Evolutionary conservation across 495 filamentous ascomycete genomes (phyloP).

Genomic region (Beverwykella pulmonaria): DNA sequence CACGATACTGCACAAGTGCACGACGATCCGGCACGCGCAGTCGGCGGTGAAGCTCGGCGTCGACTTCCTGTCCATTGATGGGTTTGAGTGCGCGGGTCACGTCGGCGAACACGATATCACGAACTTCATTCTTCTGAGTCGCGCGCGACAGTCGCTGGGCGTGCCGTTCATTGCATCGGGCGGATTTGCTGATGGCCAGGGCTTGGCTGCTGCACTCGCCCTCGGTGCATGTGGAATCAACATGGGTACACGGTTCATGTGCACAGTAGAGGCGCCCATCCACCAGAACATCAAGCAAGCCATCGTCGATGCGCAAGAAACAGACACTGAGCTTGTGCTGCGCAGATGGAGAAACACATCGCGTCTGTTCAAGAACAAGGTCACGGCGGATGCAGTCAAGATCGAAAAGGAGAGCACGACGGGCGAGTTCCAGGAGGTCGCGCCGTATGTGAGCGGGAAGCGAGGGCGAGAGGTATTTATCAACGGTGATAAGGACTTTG

Average conservation of each 20-base stretch:
- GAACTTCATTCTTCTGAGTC: conserved; percentile 89
- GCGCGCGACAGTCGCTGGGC: conserved; percentile 80
- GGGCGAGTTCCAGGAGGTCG: conserved; percentile 90
- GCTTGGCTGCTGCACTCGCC: conserved; percentile 86
- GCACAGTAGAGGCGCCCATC: conserved; percentile 88
- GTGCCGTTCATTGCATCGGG: conserved; percentile 95
- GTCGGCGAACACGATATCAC: conserved; percentile 97
- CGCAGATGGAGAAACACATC: conserved; percentile 92
- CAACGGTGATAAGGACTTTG: conserved; percentile 87
- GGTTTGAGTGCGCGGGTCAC: conserved; percentile 96
- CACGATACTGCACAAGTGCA: conserved; percentile 95
- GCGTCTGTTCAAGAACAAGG: conserved; percentile 85
- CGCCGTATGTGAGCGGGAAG: conserved; percentile 88
- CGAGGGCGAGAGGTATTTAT: conserved; percentile 87
- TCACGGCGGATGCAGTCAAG: conserved; percentile 75
- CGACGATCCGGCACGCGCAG: conserved; percentile 90
- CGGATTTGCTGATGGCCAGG: conserved; percentile 93
- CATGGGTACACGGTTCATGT: conserved; percentile 94
- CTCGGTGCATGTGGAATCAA: conserved; percentile 95
- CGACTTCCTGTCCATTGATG: conserved; percentile 94
- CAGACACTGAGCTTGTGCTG: conserved; percentile 85
- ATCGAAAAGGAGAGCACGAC: conserved; percentile 82
- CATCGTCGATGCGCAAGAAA: conserved; percentile 87
- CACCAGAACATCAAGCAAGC: conserved; percentile 90
- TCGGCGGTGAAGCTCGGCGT: conserved; percentile 92